phyloP scores from a whole-genome alignment of 2,329 filamentous ascomycete genomes.

The Furcasterigmium sp. region DNA sequence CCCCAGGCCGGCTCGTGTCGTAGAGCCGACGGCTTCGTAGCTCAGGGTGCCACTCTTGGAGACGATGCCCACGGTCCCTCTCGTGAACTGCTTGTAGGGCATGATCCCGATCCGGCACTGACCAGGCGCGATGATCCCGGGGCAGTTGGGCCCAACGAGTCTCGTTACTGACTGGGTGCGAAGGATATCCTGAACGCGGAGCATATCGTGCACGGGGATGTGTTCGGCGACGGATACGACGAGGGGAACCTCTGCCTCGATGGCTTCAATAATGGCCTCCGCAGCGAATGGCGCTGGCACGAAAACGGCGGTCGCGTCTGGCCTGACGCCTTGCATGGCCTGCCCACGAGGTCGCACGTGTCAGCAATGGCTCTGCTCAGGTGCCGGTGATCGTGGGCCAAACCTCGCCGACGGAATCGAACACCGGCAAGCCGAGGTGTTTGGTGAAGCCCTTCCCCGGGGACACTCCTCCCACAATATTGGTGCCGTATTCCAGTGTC shows the following conservation, averaged over 20 bases:
- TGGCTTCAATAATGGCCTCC: constrained; percentile 65
- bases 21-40: constrained; percentile 73
- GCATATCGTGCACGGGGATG: constrained; percentile 72
- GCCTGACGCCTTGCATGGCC: constrained; percentile 35
- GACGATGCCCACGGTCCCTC: constrained; percentile 67
- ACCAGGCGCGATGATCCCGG: constrained; percentile 71
- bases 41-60: constrained; percentile 78
- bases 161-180: constrained; percentile 66
- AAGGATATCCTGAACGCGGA: constrained; percentile 64
- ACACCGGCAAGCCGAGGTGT: constrained; percentile 29
- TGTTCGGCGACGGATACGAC: constrained; percentile 78
- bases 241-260: constrained; percentile 72
- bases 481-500: constrained; percentile 31
- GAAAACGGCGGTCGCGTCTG: constrained; percentile 69
- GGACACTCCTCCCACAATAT: constrained; percentile 31
- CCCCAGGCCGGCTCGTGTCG: constrained; percentile 67
- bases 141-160: constrained; percentile 75
- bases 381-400: background rate
- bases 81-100: constrained; percentile 33
- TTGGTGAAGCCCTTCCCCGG: constrained; percentile 25
- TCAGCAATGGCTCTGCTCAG: background rate
- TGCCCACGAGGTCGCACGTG: constrained; percentile 3
- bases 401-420: constrained; percentile 26
- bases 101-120: constrained; percentile 50
- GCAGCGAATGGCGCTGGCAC: constrained; percentile 64